Evolutionary conservation across 225 moss, liverwort and hornwort genomes (phyloP), one percentile per base, ranked within the genome.

Genomic region (Straminergon stramineum): DNA sequence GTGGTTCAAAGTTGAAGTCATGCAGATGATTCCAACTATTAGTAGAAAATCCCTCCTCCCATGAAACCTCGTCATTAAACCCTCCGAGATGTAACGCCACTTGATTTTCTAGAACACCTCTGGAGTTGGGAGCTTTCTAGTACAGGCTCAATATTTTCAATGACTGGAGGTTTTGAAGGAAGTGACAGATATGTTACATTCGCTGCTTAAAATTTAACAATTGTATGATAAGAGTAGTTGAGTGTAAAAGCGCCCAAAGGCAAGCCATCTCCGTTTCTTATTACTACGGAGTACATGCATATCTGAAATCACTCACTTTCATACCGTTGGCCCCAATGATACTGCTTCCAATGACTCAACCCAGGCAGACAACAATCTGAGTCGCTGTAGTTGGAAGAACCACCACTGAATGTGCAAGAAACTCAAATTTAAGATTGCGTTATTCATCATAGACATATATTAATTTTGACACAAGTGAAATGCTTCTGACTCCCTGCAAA

Each of bases 251-350:
- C 64, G 67, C 53, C 80, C 39, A 26, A 43, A 56, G 17, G 52
- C 53, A 75, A 83, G 45, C 43, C 23, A 28, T 22, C 57, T 78
- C n/a, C 45, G 22, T 23, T 78, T 23, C 51, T 67, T 55, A 9
- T 79, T 13, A 41, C 63, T 52, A 71, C 52, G 48, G 48, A 13
- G 52, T 52, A 32, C 39, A 60, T 34, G 67, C 76, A 31, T 64
- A 70, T 80, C 45, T 87, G 60, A 62, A 81, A 90, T 41, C 43
- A 79, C 91, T 90, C 62, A 95, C 94, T 92, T 95, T 93, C 83
- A 94, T 91, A 84, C 93, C 93, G 70, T 93, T 92, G 77, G 94
- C 95, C 67, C 91, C 93, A 87, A 94, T 89, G 60, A 95, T 92
- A 87, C 84, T 90, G 88, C 91, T 93, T 83, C 92, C 94, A 57